These are phyloP conservation scores for Chrysochromulina parva DNA, from an alignment of 78 protist species.

Conservation along the genomic window DNA sequence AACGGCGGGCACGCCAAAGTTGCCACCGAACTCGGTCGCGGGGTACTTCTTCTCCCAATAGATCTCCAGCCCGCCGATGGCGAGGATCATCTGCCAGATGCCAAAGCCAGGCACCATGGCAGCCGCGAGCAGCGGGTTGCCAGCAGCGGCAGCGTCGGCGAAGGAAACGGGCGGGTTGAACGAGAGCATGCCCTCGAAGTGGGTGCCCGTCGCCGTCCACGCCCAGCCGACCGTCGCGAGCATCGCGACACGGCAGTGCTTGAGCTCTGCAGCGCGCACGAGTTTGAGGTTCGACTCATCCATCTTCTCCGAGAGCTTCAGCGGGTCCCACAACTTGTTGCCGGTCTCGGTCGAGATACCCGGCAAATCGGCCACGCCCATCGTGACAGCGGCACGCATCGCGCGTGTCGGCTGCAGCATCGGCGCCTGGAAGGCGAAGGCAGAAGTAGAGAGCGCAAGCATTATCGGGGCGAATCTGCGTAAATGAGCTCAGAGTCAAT, in stretches of 20 bases:
- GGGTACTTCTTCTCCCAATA: constrained; percentile 18
- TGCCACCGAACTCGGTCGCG: neutral
- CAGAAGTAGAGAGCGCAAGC: too few relatives aligned
- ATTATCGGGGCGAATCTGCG: too few relatives aligned
- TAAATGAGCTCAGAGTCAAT: too few relatives aligned
- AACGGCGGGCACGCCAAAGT: neutral
- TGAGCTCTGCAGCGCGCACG: neutral
- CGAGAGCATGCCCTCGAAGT: constrained; percentile 17
- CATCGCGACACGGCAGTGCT: constrained; percentile 15
- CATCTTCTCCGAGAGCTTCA: constrained; percentile 1
- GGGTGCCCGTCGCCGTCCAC: constrained; percentile 22
- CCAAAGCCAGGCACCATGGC: neutral
- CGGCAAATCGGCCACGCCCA: too few relatives aligned
- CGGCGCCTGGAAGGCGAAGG: too few relatives aligned
- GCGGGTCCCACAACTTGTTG: constrained; percentile 12
- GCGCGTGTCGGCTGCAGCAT: too few relatives aligned
- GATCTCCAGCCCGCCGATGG: neutral
- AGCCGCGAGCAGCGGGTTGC: neutral
- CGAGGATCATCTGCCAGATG: neutral
- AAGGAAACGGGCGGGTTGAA: neutral
- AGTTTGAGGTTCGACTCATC: constrained; percentile 1
- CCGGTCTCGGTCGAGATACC: neutral
- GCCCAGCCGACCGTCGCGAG: neutral
- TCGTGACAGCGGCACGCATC: too few relatives aligned
- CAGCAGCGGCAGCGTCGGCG: neutral